Conservation (phyloP, 768 basidiomycete species). For the Sarcomyxa edulis region DNA sequence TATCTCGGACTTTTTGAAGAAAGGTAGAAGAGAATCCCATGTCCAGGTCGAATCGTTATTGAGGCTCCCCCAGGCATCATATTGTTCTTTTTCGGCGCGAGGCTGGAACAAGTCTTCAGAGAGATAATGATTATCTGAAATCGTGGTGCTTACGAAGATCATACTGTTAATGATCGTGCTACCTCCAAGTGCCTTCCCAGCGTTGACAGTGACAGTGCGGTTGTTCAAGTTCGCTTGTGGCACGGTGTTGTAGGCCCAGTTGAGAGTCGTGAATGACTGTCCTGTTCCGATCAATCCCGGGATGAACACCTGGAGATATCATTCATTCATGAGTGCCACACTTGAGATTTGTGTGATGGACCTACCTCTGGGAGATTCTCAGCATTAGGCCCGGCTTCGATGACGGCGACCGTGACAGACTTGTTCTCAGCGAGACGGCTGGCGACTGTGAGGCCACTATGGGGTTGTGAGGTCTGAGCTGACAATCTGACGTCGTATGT, state of each 20-base stretch:
- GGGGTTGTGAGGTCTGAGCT: neutral
- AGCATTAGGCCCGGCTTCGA: constrained; percentile 34
- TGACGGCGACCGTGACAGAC: constrained; percentile 21
- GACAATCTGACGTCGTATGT: neutral
- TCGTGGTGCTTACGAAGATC: constrained; percentile 24
- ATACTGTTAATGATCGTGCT: constrained; percentile 52
- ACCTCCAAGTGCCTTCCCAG: constrained; percentile 52
- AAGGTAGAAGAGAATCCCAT: constrained; percentile 38
- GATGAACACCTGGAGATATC: constrained; percentile 18
- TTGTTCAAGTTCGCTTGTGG: constrained; percentile 36
- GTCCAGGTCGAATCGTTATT: constrained; percentile 23
- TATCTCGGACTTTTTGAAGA: constrained; percentile 49
- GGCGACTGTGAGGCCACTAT: constrained; percentile 28
- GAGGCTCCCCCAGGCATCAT: constrained; percentile 26
- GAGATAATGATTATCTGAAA: too few relatives aligned
- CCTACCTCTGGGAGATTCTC: constrained; percentile 30
- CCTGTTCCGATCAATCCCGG: constrained; percentile 25
- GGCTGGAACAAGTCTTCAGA: constrained; percentile 17
- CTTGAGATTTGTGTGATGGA: neutral
- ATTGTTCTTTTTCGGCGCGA: constrained; percentile 26
- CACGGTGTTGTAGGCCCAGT: constrained; percentile 45
- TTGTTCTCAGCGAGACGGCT: constrained; percentile 27
- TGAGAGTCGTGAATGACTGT: constrained; percentile 29
- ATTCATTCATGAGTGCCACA: neutral
- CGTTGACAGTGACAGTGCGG: constrained; percentile 26